Percentiles rank a stretch among this genome's conserved stretches.
Evolutionary conservation across 352 stramenopile species (phyloP).

Genomic region (Phytophthora pisi): DNA sequence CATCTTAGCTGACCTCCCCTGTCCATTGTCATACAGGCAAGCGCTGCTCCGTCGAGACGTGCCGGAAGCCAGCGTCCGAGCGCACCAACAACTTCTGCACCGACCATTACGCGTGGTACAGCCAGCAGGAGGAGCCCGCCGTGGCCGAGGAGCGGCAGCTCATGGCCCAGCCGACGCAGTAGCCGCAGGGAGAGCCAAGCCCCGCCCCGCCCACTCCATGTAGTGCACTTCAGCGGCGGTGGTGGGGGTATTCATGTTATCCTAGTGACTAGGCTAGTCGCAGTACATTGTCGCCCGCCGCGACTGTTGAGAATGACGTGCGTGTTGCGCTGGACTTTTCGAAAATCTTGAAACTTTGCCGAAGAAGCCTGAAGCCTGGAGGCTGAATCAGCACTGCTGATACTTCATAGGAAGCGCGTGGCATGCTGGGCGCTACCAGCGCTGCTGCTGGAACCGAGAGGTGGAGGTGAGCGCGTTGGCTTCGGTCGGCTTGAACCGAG

Average conservation of each 20-base stretch:
- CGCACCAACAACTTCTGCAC: constrained; percentile 56
- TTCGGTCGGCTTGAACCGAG: background rate
- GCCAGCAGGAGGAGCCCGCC: constrained; percentile 14
- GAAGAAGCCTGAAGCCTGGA: background rate
- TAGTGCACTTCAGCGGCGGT: constrained; percentile 4
- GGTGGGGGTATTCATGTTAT: background rate
- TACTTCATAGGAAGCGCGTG: background rate
- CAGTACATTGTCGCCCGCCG: constrained; percentile 4
- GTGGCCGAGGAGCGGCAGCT: constrained; percentile 3
- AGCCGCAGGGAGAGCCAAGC: background rate
- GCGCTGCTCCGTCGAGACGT: constrained; percentile 45
- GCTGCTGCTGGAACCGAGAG: background rate
- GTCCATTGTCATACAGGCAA: constrained; percentile 39
- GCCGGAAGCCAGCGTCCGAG: constrained; percentile 49
- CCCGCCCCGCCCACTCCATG: background rate
- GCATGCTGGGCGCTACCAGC: background rate
- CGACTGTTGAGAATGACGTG: constrained; percentile 13
- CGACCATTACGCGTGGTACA: constrained; percentile 41
- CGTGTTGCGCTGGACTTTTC: constrained; percentile 7
- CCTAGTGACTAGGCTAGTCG: no score
- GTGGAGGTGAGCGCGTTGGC: no score
- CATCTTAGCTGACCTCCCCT: constrained; percentile 1
- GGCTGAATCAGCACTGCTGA: background rate
- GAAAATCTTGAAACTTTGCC: constrained; percentile 8
- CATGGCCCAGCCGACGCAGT: constrained; percentile 16